Evolutionary conservation across 2,329 filamentous ascomycete species (phyloP).

Genomic region (Penicillium italicum): DNA sequence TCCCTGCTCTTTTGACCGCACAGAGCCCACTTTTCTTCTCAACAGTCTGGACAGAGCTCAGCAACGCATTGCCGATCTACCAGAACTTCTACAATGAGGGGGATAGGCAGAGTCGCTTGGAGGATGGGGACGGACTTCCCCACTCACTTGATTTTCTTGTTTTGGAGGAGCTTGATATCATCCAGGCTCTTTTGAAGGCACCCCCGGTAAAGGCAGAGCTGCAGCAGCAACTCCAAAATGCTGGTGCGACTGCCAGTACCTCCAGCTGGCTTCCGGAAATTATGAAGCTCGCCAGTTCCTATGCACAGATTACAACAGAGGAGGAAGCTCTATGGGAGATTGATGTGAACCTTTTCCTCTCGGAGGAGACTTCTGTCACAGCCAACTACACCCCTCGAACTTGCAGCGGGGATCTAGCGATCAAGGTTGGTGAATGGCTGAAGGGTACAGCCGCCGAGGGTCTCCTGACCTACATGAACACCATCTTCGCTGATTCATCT

Average conservation of each 20-base stretch:
- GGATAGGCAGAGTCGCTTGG: constrained; percentile 79
- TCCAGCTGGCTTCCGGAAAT: constrained; percentile 83
- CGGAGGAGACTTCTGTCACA: constrained; percentile 90
- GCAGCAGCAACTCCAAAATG: constrained; percentile 67
- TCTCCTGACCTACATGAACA: constrained; percentile 71
- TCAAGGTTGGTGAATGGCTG: constrained; percentile 91
- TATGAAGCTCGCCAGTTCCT: constrained; percentile 78
- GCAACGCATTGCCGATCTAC: constrained; percentile 67
- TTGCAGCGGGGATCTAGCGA: constrained; percentile 84
- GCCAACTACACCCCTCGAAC: constrained; percentile 94
- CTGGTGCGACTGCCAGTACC: constrained; percentile 57
- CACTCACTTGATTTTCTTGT: constrained; percentile 93
- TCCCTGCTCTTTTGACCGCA: constrained; percentile 74
- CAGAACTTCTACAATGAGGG: constrained; percentile 80
- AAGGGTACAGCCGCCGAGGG: constrained; percentile 71
- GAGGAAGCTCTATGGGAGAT: constrained; percentile 96
- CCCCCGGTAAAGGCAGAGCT: constrained; percentile 85
- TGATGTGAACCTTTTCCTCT: constrained; percentile 90
- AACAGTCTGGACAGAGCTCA: constrained; percentile 84
- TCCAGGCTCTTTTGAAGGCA: constrained; percentile 85
- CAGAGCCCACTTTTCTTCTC: constrained; percentile 81
- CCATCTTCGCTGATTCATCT: constrained; percentile 58
- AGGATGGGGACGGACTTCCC: constrained; percentile 85
- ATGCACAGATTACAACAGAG: constrained; percentile 85
- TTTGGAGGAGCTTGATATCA: constrained; percentile 88